phyloP scores from a whole-genome alignment of 257 asterid species.

The Ilex aquifolium region DNA sequence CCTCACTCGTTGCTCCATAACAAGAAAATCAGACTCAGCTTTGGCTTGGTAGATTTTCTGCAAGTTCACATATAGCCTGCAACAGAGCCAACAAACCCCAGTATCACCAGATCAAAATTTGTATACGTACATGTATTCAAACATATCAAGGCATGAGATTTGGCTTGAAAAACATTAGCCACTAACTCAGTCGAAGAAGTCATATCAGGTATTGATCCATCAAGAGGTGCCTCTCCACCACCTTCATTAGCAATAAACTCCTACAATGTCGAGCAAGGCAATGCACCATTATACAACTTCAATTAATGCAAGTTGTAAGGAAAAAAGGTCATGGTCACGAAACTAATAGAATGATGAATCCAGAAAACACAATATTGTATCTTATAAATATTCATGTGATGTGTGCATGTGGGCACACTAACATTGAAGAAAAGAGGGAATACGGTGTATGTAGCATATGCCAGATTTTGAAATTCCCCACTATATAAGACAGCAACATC shows the following conservation, averaged over 20 bases:
- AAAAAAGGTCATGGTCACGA: neutral
- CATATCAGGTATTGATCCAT: slow-evolving; percentile 98
- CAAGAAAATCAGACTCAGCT: slow-evolving; percentile 88
- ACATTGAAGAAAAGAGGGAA: too few species aligned
- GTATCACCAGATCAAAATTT: slow-evolving; percentile 3
- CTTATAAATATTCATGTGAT: too few species aligned
- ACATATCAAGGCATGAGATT: slow-evolving; percentile 1
- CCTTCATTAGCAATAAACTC: slow-evolving; percentile 89
- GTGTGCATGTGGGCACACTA: too few species aligned
- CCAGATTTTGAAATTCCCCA: too few species aligned
- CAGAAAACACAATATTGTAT: too few species aligned
- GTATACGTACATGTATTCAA: neutral
- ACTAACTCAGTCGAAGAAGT: slow-evolving; percentile 97
- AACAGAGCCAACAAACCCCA: slow-evolving; percentile 15
- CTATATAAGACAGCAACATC: too few species aligned
- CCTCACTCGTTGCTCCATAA: slow-evolving; percentile 59
- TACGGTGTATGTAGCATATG: too few species aligned
- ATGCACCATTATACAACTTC: slow-evolving; percentile 5
- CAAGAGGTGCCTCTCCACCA: slow-evolving; percentile 90
- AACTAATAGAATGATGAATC: too few species aligned
- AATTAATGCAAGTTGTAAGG: slow-evolving; percentile 1
- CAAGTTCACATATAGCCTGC: slow-evolving; percentile 72
- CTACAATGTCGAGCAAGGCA: slow-evolving; percentile 31
- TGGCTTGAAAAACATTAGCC: slow-evolving; percentile 16
- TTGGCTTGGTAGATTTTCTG: slow-evolving; percentile 91